Conservation (phyloP, 169 alveolate species). For the Plasmodium reichenowi region DNA sequence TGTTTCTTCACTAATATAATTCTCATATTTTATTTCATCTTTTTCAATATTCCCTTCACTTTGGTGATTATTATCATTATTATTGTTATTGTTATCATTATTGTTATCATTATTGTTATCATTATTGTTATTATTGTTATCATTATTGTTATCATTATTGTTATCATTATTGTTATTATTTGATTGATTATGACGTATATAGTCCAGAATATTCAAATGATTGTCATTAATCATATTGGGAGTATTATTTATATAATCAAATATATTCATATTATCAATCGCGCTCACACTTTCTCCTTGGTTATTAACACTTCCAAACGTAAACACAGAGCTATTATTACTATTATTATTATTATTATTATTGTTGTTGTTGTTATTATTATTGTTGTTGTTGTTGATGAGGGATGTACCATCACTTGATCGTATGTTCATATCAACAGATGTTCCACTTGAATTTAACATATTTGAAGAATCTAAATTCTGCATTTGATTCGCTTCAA, state of each 20-base stretch:
- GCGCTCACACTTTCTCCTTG: neutral
- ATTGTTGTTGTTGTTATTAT: neutral
- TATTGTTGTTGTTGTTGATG: neutral
- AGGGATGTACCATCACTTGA: neutral
- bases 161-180: conserved; percentile 2
- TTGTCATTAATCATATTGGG: conserved; percentile 7
- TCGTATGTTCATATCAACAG: neutral
- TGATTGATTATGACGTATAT: neutral
- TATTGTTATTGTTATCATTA: neutral
- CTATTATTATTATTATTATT: conserved; percentile 1
- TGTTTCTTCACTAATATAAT: conserved; percentile 47
- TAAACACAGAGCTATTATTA: neutral
- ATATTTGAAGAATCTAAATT: neutral
- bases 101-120: neutral
- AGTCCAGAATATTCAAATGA: conserved; percentile 8
- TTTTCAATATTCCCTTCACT: neutral
- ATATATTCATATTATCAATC: conserved; percentile 29
- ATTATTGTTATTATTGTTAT: conserved; percentile 4
- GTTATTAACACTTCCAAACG: conserved; percentile 2
- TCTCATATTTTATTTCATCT: conserved; percentile 42
- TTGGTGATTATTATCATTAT: conserved; percentile 1
- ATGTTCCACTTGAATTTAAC: neutral
- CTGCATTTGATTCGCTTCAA: neutral
- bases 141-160: conserved; percentile 1
- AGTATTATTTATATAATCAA: conserved; percentile 29